Base-by-base conservation (phyloP, 73 alveolate genomes). In the Paramecium caudatum region DNA sequence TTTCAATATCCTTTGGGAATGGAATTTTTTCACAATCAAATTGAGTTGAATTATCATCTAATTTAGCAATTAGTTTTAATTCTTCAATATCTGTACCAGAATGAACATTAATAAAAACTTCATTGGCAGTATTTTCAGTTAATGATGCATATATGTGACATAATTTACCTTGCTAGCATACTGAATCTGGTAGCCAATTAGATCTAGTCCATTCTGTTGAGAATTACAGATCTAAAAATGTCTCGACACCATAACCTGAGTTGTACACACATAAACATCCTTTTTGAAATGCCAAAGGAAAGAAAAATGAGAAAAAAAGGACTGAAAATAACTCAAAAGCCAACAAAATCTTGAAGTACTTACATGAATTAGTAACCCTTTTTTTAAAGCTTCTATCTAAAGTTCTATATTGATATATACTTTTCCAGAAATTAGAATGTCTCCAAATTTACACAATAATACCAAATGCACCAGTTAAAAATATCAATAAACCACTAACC, bases 61-160 rank as follows among this genome's bases (percentile, higher is more conserved):
- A 33, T 23, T 30, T 63, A n/a, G 12, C 1, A 63, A 10, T 10
- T 5, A 43, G 49, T 17, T 62, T 3, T 13, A 36, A 86, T 50
- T 36, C 46, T 4, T 37, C 21, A 15, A 86, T 46, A 25, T 86
- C 84, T 30, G 30, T 47, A 5, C 93, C 93, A 17, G 88, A 5
- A 63, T 86, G 93, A 4, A 86, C 80, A 43, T 86, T 86, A 13
- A 86, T 49, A 41, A 86, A 62, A 3, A 86, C 93, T 43, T 70
- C 82, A 17, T 63, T 43, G 17, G 47, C 27, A 8, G 90, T 63
- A 13, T 70, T 48, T 41, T 86, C 68, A 8, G 93, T 80, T 41
- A 86, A 50, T 9, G 93, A 63, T 0, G 93, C 93, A 86, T 86
- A 86, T 23, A 86, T 36, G n/a, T 86, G 93, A 50, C 93, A 86